These are phyloP conservation scores for Ascoidea asiatica DNA, from an alignment of 805 yeast genomes.

Conservation along the genomic window DNA sequence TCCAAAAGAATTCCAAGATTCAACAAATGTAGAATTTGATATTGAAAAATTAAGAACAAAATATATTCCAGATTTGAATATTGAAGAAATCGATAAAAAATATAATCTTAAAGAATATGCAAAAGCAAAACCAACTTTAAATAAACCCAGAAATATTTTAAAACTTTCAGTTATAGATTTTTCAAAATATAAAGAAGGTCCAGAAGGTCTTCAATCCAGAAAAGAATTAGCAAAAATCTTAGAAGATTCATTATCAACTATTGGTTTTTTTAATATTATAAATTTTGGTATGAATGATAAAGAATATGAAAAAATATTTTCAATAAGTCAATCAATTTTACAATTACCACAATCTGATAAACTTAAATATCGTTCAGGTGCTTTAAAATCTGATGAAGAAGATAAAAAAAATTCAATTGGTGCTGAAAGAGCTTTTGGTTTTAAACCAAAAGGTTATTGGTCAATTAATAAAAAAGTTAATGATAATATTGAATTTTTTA, in stretches of 20 bases:
- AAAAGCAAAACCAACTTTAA: slow-evolving; percentile 15
- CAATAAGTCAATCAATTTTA: slow-evolving; percentile 17
- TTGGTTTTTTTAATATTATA: slow-evolving; percentile 24
- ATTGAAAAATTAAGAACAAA: background rate
- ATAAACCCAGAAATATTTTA: slow-evolving; percentile 3
- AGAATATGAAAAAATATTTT: slow-evolving; percentile 13
- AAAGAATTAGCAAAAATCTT: slow-evolving; percentile 21
- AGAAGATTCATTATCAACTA: slow-evolving; percentile 24
- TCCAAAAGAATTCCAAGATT: too few relatives aligned
- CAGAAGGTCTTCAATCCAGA: slow-evolving; percentile 19
- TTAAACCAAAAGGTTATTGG: slow-evolving; percentile 30
- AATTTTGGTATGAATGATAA: slow-evolving; percentile 14
- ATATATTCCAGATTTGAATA: background rate
- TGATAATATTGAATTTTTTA: slow-evolving; percentile 25
- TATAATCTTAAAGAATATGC: slow-evolving; percentile 19
- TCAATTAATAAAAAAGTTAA: slow-evolving; percentile 22
- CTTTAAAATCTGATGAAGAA: slow-evolving; percentile 19
- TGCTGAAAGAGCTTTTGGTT: slow-evolving; percentile 27
- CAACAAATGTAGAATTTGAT: too few relatives aligned
- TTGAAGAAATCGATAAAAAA: slow-evolving; percentile 9
- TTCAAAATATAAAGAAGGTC: slow-evolving; percentile 21
- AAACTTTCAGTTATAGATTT: slow-evolving; percentile 24
- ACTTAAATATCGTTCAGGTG: slow-evolving; percentile 17
- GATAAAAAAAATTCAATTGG: slow-evolving; percentile 17
- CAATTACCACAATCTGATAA: slow-evolving; percentile 18